These are phyloP conservation scores for Westerdykella ornata DNA, from an alignment of 2,329 filamentous ascomycete species.

Conservation along the genomic window DNA sequence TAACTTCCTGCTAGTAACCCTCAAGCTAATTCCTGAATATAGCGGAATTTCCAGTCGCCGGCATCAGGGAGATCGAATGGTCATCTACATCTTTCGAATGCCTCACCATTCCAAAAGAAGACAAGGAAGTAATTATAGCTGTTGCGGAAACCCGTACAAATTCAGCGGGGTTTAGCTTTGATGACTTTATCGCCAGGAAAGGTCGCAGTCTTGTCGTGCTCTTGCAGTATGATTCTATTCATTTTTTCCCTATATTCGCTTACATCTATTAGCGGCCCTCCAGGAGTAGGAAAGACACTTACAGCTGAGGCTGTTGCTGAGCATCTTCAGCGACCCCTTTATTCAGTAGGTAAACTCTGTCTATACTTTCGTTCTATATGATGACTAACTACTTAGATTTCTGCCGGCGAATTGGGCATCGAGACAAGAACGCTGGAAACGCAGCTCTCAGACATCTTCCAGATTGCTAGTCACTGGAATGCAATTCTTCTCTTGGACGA, in stretches of 20 bases:
- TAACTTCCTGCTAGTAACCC: slow-evolving; percentile 3
- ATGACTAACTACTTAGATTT: slow-evolving; percentile 7
- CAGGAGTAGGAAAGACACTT: slow-evolving; percentile 5
- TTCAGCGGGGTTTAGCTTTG: slow-evolving; percentile 5
- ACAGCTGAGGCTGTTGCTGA: slow-evolving; percentile 6
- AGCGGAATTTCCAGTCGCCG: slow-evolving; percentile 15
- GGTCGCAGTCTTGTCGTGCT: slow-evolving; percentile 6
- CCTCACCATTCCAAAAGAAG: slow-evolving; percentile 16
- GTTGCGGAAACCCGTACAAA: slow-evolving; percentile 9
- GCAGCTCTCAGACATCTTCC: slow-evolving; percentile 12
- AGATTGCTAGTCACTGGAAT: slow-evolving; percentile 12
- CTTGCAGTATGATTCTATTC: slow-evolving; percentile 7
- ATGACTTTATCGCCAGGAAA: slow-evolving; percentile 7
- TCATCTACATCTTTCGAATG: slow-evolving; percentile 10
- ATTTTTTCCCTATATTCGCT: slow-evolving; percentile 3
- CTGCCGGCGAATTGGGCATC: slow-evolving; percentile 13
- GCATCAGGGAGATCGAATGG: slow-evolving; percentile 15
- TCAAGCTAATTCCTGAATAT: slow-evolving; percentile 7
- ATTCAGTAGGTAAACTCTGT: slow-evolving; percentile 6
- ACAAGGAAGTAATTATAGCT: slow-evolving; percentile 16
- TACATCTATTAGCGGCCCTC: slow-evolving; percentile 1
- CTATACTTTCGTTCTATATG: slow-evolving; percentile 1
- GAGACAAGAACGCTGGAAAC: slow-evolving; percentile 9
- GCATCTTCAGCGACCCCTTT: slow-evolving; percentile 4
- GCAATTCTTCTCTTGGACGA: slow-evolving; percentile 34